Base-by-base conservation (phyloP, 2,329 filamentous ascomycete genomes). In the Cladosporium sp. region DNA sequence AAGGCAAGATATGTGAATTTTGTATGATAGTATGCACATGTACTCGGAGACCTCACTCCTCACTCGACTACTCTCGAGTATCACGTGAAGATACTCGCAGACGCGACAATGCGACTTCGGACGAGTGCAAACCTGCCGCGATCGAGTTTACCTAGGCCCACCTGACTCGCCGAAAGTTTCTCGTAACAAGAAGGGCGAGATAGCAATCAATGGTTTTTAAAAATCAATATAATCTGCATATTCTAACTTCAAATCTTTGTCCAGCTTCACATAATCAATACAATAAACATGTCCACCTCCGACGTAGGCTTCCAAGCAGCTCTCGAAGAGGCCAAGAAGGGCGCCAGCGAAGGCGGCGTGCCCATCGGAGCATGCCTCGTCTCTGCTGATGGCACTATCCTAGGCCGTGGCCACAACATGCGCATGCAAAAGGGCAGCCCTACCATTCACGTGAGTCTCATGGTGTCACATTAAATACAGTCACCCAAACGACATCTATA, bases 351-450 rank as follows among this genome's bases (percentile, higher is more conserved):
- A 75, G 86, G 85, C 60, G 86, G 86, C 54, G 82, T 88, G 2
- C 86, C 86, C 1, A 82, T 79, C 58, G 86, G 86, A 52, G 86
- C 86, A 52, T 84, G 81, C 66, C 81, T 93, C 30, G 84, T 93
- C n/a, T 85, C 86, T 47, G 85, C 84, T 65, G 86, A 91, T 71
- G 91, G 91, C 68, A 87, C 83, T 69, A 86, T 93, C 49, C 81
- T 93, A 4, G 90, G 90, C 21, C 82, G 85, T 66, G 90, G 90
- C 12, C 90, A 90, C 76, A 93, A 93, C 73, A 87, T 90, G 87
- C 66, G 91, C 65, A 86, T 92, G 21, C 91, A 93, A 77, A 88
- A 88, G 65, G 85, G 85, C 64, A 90, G 88, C 74, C 83, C 90
- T 3, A 91, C 89, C 44, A 83, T 92, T 71, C 90, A 93, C 80